Evolutionary conservation across 1,139 yeast genomes (phyloP).

Genomic region (Debaryomyces udenii): DNA sequence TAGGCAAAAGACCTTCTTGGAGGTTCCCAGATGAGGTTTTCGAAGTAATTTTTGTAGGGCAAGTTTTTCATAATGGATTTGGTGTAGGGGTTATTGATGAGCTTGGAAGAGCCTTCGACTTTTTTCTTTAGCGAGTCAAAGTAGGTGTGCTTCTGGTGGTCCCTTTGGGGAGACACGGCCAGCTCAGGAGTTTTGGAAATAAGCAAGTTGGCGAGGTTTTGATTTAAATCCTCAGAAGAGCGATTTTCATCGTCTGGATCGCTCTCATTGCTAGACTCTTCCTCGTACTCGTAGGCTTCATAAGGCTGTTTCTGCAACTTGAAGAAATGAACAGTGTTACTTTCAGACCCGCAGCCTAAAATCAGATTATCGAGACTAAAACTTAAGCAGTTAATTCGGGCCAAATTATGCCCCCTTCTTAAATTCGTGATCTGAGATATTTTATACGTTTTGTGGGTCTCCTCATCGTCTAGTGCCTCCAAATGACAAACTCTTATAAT

Average conservation of each 20-base stretch:
- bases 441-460: slow-evolving; percentile 14
- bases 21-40: slow-evolving; percentile 48
- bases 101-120: slow-evolving; percentile 20
- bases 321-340: slow-evolving; percentile 72
- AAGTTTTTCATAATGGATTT: slow-evolving; percentile 41
- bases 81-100: slow-evolving; percentile 41
- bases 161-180: slow-evolving; percentile 16
- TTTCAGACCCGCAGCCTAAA: slow-evolving; percentile 68
- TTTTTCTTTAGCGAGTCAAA: slow-evolving; percentile 20
- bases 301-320: slow-evolving; percentile 27
- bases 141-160: slow-evolving; percentile 20
- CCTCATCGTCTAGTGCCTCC: slow-evolving; percentile 16
- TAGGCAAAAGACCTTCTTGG: slow-evolving; percentile 50
- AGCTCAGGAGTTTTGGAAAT: slow-evolving; percentile 30
- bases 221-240: slow-evolving; percentile 45
- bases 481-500: slow-evolving; percentile 56
- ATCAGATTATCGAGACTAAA: slow-evolving; percentile 55
- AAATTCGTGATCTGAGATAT: slow-evolving; percentile 51
- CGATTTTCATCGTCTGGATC: slow-evolving; percentile 17
- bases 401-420: slow-evolving; percentile 69
- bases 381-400: slow-evolving; percentile 55
- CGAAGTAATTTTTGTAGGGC: slow-evolving; percentile 47
- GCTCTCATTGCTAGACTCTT: slow-evolving; percentile 16
- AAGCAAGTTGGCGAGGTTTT: slow-evolving; percentile 45
- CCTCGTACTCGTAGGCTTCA: slow-evolving; percentile 10